Evolutionary conservation across 495 filamentous ascomycete genomes (phyloP).

Genomic region (Xylaria longipes): DNA sequence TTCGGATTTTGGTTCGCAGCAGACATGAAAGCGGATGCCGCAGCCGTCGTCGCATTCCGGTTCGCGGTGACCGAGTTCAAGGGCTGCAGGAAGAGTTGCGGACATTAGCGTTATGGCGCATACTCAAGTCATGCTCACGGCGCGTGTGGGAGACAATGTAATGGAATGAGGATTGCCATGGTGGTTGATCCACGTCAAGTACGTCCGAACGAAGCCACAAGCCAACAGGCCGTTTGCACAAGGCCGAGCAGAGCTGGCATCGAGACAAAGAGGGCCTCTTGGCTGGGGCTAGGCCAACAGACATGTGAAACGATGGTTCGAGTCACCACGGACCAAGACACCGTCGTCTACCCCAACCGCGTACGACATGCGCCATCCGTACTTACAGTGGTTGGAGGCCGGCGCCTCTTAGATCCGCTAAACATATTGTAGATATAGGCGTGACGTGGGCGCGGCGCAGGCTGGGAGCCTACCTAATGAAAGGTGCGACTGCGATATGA

Average conservation of each 20-base stretch:
- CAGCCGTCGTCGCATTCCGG: constrained; percentile 75
- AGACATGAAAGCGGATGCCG: constrained; percentile 78
- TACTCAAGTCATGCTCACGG: background rate
- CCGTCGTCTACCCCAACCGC: background rate
- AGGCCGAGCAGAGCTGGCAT: background rate
- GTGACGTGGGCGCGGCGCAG: constrained; percentile 30
- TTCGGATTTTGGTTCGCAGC: constrained; percentile 62
- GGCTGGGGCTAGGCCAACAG: background rate
- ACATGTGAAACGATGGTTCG: background rate
- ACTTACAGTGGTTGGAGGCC: constrained; percentile 55
- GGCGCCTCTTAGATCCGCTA: constrained; percentile 51
- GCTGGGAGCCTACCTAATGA: constrained; percentile 32
- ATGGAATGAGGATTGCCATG: background rate
- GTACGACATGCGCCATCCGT: constrained; percentile 1
- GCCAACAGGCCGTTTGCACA: background rate
- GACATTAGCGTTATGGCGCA: constrained; percentile 27
- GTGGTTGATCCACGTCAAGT: background rate
- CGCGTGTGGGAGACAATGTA: background rate
- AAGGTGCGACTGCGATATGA: constrained; percentile 30
- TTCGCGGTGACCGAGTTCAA: constrained; percentile 66
- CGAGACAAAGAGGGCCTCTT: background rate
- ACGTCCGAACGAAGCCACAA: background rate
- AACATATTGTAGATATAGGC: constrained; percentile 49
- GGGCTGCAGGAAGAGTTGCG: constrained; percentile 48
- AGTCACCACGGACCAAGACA: background rate